A percentile compares a stretch with the other conserved stretches of the same genome.
These are phyloP conservation scores for Scalesia atractyloides DNA, from an alignment of 129 eudicot species.

Conservation along the genomic window DNA sequence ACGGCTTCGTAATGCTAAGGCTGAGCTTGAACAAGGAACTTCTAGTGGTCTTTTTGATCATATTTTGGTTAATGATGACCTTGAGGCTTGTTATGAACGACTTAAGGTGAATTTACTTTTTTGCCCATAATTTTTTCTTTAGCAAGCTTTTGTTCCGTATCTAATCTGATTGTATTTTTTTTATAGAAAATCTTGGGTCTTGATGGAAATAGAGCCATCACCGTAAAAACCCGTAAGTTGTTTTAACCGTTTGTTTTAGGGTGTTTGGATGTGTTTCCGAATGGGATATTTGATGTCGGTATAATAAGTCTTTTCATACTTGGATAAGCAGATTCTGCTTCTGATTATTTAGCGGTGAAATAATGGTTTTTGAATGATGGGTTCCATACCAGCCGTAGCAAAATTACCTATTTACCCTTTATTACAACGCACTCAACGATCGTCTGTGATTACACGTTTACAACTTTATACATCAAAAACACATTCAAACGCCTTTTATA, in stretches of 20 bases:
- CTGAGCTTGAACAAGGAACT: conserved; percentile 79
- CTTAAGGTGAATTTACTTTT: conserved; percentile 64
- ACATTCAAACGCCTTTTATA: background rate
- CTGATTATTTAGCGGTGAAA: background rate
- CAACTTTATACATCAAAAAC: background rate
- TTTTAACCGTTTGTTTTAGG: background rate
- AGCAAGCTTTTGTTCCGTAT: background rate
- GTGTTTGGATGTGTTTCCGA: background rate
- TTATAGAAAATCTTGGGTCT: conserved; percentile 76
- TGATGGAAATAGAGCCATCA: conserved; percentile 32
- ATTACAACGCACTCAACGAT: background rate
- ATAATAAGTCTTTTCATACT: no score
- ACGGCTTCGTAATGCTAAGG: conserved; percentile 74
- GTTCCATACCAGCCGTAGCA: background rate
- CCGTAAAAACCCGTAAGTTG: conserved; percentile 47
- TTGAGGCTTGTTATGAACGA: conserved; percentile 64
- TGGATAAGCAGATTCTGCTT: background rate
- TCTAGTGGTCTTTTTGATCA: conserved; percentile 85
- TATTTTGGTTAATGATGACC: conserved; percentile 78
- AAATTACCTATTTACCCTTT: background rate
- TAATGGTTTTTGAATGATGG: background rate
- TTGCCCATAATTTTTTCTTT: conserved; percentile 16
- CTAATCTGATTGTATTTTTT: conserved; percentile 11
- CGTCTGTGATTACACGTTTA: background rate
- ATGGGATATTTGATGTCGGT: background rate